Conservation (phyloP, 2,329 filamentous ascomycete genomes). For the Sporothrix humicola region DNA sequence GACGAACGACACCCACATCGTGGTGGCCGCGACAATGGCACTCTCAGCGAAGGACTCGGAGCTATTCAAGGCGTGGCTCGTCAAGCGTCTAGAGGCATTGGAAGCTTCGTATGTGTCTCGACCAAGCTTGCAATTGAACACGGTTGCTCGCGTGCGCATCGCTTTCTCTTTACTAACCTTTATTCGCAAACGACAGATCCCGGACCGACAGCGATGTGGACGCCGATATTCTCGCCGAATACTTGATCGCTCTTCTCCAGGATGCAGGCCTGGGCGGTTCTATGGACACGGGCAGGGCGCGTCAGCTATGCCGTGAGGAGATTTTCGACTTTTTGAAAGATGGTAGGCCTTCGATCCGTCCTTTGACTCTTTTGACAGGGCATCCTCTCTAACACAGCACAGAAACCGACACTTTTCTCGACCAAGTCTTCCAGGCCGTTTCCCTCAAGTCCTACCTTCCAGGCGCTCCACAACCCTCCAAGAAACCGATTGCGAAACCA, state of each 20-base stretch:
- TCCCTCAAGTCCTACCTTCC: constrained; percentile 66
- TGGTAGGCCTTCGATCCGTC: constrained; percentile 48
- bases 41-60: constrained; percentile 58
- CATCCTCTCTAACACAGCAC: background rate
- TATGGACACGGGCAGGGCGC: constrained; percentile 50
- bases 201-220: constrained; percentile 83
- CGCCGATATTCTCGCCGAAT: constrained; percentile 80
- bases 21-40: background rate
- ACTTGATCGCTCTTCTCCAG: constrained; percentile 77
- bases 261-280: constrained; percentile 70
- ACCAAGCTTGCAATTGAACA: too few relatives aligned
- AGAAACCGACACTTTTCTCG: constrained; percentile 68
- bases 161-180: constrained; percentile 21
- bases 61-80: constrained; percentile 75
- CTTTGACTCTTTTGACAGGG: too few relatives aligned
- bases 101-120: constrained; percentile 68
- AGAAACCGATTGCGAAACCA: constrained; percentile 32
- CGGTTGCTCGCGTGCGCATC: background rate
- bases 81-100: constrained; percentile 77
- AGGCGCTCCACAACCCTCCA: constrained; percentile 50
- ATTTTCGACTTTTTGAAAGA: constrained; percentile 78
- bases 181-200: constrained; percentile 56
- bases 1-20: background rate
- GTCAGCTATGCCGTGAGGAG: constrained; percentile 66
- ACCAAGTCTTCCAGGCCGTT: constrained; percentile 72